A percentile compares a stretch with the other conserved stretches of the same genome.
Conservation (phyloP, 2,329 filamentous ascomycete genomes). For the Penicillium sp. region DNA sequence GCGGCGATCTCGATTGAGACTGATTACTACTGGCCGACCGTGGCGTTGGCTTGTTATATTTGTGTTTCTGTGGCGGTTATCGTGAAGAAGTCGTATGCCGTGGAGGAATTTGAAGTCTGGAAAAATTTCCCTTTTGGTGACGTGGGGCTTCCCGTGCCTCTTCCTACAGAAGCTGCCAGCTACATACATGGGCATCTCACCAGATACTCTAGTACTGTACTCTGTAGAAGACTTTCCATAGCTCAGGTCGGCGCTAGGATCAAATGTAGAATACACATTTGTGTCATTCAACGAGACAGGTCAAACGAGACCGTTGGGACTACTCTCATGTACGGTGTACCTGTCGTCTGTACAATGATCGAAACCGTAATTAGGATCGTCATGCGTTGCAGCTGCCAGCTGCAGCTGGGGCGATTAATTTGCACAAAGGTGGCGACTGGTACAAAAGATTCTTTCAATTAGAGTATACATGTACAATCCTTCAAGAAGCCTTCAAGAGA, state of each 20-base stretch:
- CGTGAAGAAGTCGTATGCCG: slow-evolving; percentile 7
- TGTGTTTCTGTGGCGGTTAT: background rate
- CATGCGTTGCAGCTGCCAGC: background rate
- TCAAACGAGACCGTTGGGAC: background rate
- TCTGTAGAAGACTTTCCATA: background rate
- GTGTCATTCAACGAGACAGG: background rate
- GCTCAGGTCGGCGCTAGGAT: background rate
- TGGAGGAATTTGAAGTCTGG: slow-evolving; percentile 14
- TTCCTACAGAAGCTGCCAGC: no score
- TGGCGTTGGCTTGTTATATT: background rate
- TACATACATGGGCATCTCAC: background rate
- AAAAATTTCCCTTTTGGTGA: slow-evolving; percentile 9
- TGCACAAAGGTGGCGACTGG: background rate
- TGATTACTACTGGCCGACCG: background rate
- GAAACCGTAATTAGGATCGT: background rate
- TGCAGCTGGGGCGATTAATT: background rate
- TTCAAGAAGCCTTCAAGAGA: background rate
- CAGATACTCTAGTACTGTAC: background rate
- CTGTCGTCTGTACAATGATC: no score
- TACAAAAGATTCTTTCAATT: no score
- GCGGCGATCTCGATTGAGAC: background rate
- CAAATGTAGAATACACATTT: background rate
- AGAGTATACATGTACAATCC: background rate
- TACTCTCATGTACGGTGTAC: no score
- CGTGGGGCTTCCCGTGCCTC: slow-evolving; percentile 10